These are phyloP conservation scores for Lentithecium fluviatile DNA, from an alignment of 495 filamentous ascomycete species.

Conservation along the genomic window DNA sequence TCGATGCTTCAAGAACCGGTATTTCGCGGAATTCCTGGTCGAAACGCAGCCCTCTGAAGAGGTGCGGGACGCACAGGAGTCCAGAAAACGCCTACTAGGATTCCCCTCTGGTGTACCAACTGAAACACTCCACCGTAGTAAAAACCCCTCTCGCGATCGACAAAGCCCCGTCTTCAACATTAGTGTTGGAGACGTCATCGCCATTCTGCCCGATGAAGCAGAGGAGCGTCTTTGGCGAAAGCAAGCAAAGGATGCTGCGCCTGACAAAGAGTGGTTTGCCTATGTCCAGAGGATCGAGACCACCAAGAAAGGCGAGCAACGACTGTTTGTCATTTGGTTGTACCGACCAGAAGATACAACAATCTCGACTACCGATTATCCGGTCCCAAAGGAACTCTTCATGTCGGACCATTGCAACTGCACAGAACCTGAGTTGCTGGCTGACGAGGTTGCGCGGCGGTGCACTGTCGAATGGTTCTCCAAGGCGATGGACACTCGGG, in stretches of 20 bases:
- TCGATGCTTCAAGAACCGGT: constrained; percentile 60
- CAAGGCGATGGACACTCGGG: constrained; percentile 37
- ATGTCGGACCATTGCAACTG: constrained; percentile 76
- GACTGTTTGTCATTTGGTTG: constrained; percentile 67
- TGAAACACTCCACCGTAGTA: not conserved
- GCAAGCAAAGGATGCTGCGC: constrained; percentile 29
- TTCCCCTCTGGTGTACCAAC: constrained; percentile 4
- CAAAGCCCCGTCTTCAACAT: not conserved
- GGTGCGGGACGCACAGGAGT: not conserved
- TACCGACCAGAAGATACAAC: constrained; percentile 68
- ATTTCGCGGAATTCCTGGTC: constrained; percentile 53
- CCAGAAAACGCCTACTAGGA: constrained; percentile 3
- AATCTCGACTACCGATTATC: constrained; percentile 62
- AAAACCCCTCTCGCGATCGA: not conserved
- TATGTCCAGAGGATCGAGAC: constrained; percentile 57
- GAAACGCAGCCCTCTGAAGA: not conserved
- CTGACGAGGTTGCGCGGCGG: constrained; percentile 53
- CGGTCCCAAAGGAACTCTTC: constrained; percentile 68
- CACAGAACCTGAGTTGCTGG: constrained; percentile 45
- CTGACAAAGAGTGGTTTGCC: constrained; percentile 55
- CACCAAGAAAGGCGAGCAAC: constrained; percentile 40
- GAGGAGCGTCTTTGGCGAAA: constrained; percentile 55
- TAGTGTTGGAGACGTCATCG: constrained; percentile 55
- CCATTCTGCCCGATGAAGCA: constrained; percentile 47
- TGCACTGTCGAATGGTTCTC: constrained; percentile 58